Evolutionary conservation across 2,329 filamentous ascomycete genomes (phyloP).

Genomic region (Neonectria hederae): DNA sequence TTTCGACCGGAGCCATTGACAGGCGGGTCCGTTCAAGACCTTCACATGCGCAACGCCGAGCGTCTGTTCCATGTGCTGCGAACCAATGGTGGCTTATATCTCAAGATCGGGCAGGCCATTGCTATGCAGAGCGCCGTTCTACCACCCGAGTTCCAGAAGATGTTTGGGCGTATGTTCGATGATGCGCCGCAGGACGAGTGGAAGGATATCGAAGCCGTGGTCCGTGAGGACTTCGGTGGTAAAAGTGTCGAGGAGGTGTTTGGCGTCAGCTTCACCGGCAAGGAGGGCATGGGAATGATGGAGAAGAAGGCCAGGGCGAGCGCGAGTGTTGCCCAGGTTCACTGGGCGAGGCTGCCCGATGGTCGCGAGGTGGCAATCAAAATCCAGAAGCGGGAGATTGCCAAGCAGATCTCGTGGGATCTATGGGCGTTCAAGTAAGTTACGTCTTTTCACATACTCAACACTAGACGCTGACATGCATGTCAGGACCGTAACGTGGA

Average conservation of each 20-base stretch:
- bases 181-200: slow-evolving; percentile 94
- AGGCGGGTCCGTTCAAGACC: slow-evolving; percentile 76
- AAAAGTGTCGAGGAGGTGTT: slow-evolving; percentile 90
- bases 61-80: slow-evolving; percentile 83
- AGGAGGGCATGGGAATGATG: slow-evolving; percentile 73
- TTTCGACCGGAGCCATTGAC: slow-evolving; percentile 83
- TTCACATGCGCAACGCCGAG: slow-evolving; percentile 87
- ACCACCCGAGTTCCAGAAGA: slow-evolving; percentile 92
- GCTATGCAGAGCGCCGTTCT: slow-evolving; percentile 97
- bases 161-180: slow-evolving; percentile 98
- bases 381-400: slow-evolving; percentile 95
- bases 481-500: slow-evolving; percentile 75
- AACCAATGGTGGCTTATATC: slow-evolving; percentile 89
- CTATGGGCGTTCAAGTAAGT: slow-evolving; percentile 90
- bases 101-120: slow-evolving; percentile 98
- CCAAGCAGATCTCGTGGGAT: slow-evolving; percentile 91
- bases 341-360: slow-evolving; percentile 88
- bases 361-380: slow-evolving; percentile 95
- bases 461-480: slow-evolving; percentile 25
- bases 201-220: slow-evolving; percentile 85
- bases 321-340: slow-evolving; percentile 95
- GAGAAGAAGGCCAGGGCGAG: slow-evolving; percentile 73
- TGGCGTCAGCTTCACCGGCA: slow-evolving; percentile 81
- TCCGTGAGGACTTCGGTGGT: slow-evolving; percentile 84
- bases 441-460: not conserved